Evolutionary conservation across 805 yeast species (phyloP).

Genomic region (Starmerella apicola): DNA sequence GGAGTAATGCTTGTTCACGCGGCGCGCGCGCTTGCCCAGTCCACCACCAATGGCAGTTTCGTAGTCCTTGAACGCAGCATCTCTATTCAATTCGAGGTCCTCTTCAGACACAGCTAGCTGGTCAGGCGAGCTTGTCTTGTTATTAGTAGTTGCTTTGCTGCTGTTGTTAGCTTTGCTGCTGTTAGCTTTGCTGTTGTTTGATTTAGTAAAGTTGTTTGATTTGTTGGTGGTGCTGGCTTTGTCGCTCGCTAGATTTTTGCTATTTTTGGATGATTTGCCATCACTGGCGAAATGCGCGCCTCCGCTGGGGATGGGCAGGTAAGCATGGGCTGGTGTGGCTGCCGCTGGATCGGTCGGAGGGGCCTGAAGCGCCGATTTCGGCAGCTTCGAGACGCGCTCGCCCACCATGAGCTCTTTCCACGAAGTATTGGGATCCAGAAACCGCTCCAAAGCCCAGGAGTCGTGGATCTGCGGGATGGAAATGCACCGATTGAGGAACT

Average conservation of each 20-base stretch:
- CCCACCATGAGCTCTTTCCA: conserved; percentile 64
- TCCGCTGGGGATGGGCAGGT: conserved; percentile 49
- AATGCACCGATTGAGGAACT: conserved; percentile 67
- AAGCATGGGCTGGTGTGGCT: conserved; percentile 46
- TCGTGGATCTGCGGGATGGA: conserved; percentile 42
- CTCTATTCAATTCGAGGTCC: no score
- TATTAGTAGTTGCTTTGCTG: neutral
- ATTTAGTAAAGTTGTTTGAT: conserved; percentile 5
- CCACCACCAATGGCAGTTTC: conserved; percentile 35
- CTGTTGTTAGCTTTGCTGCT: no score
- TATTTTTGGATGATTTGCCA: no score
- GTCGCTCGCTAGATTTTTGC: no score
- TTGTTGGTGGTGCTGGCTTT: no score
- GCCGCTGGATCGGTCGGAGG: conserved; percentile 51
- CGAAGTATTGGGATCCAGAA: conserved; percentile 70
- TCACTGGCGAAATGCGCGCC: conserved; percentile 26
- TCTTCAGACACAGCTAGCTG: neutral
- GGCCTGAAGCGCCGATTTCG: conserved; percentile 41
- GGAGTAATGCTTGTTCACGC: conserved; percentile 41
- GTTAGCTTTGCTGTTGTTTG: neutral
- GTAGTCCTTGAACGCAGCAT: conserved; percentile 35
- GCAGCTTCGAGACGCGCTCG: conserved; percentile 43
- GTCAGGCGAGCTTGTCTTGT: neutral
- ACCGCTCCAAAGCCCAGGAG: conserved; percentile 56
- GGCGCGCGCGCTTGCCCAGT: conserved; percentile 46